Percentiles rank a stretch among this genome's conserved stretches.
phyloP scores from a whole-genome alignment of 371 early-diverging fungal genomes.

The Coemansia linderi region DNA sequence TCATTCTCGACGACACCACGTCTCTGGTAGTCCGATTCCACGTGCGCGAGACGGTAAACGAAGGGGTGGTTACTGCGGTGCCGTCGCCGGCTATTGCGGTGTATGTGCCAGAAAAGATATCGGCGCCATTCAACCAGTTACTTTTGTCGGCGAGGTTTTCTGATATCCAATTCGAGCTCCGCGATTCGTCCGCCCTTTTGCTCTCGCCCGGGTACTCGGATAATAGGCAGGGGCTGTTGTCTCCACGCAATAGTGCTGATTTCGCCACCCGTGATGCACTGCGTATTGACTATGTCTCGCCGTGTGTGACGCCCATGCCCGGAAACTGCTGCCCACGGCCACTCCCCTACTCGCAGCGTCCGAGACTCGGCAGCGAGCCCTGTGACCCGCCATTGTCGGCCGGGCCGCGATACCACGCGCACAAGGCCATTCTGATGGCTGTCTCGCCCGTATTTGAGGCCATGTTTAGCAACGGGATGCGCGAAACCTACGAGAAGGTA shows the following conservation, averaged over 20 bases:
- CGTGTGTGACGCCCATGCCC: slow-evolving; percentile 48
- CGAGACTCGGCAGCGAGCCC: slow-evolving; percentile 12
- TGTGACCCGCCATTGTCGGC: not conserved
- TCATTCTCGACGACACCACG: slow-evolving; percentile 55
- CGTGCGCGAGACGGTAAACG: slow-evolving; percentile 58
- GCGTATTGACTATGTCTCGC: slow-evolving; percentile 26
- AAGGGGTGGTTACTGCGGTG: slow-evolving; percentile 35
- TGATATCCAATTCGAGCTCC: slow-evolving; percentile 58
- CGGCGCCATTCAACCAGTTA: slow-evolving; percentile 57
- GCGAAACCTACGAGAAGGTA: slow-evolving; percentile 59
- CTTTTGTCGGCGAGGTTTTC: slow-evolving; percentile 60
- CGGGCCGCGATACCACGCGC: slow-evolving; percentile 57
- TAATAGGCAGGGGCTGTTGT: slow-evolving; percentile 17
- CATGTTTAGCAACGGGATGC: slow-evolving; percentile 66
- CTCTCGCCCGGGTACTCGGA: slow-evolving; percentile 43
- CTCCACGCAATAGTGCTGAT: slow-evolving; percentile 36
- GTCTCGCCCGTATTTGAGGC: slow-evolving; percentile 62
- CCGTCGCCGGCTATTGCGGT: slow-evolving; percentile 48
- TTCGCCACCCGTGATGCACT: slow-evolving; percentile 21
- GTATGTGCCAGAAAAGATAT: slow-evolving; percentile 44
- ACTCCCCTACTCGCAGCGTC: slow-evolving; percentile 36
- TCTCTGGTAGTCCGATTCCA: slow-evolving; percentile 61
- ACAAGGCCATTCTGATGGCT: slow-evolving; percentile 59
- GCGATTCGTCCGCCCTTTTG: slow-evolving; percentile 44
- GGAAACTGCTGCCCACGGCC: slow-evolving; percentile 35